phyloP scores from a whole-genome alignment of 2,329 filamentous ascomycete species.

The Botryotinia narcissicola region DNA sequence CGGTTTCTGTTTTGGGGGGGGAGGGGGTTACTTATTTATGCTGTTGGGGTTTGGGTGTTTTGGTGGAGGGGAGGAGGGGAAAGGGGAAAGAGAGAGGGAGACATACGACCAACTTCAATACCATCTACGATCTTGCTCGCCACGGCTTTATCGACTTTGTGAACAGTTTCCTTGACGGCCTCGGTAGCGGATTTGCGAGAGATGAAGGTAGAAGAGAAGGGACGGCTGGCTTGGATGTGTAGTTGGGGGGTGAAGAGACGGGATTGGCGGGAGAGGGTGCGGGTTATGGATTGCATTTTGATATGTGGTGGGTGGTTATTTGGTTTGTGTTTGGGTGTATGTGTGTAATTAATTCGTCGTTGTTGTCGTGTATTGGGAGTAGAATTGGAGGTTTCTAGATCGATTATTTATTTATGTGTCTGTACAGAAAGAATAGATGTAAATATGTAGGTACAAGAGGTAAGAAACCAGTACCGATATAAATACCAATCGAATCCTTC shows the following conservation, averaged over 20 bases:
- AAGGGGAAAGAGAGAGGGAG: background rate
- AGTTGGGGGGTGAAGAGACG: background rate
- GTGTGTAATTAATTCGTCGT: background rate
- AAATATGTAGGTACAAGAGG: no score
- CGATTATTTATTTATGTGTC: no score
- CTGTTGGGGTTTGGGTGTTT: no score
- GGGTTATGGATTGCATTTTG: conserved; percentile 12
- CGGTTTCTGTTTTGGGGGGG: conserved; percentile 35
- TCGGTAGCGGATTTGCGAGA: background rate
- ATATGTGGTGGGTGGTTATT: background rate
- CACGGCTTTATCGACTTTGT: conserved; percentile 58
- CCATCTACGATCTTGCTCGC: conserved; percentile 61
- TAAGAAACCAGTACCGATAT: no score
- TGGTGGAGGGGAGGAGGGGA: background rate
- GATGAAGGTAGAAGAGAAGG: background rate
- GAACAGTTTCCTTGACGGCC: conserved; percentile 53
- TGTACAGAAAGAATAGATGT: no score
- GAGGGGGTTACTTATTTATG: background rate
- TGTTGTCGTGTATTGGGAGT: background rate
- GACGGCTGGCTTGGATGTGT: background rate
- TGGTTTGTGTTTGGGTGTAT: background rate
- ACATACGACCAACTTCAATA: conserved; percentile 57
- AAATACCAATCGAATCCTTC: background rate
- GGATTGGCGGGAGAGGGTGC: conserved; percentile 2
- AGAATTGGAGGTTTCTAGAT: no score